Evolutionary conservation across 2,329 filamentous ascomycete genomes (phyloP).

Genomic region (Nemania serpens): DNA sequence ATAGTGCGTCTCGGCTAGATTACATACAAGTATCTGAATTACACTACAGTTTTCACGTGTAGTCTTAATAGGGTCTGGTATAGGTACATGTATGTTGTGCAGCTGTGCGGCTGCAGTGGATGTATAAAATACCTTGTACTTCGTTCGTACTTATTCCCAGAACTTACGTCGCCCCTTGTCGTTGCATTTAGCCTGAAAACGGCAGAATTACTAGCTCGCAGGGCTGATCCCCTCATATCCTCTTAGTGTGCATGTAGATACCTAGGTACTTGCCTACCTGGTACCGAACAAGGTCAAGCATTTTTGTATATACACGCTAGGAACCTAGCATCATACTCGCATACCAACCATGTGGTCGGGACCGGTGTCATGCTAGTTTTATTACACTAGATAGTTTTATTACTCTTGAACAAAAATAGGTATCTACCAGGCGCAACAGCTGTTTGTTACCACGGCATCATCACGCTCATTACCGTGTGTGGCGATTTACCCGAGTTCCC

Average conservation of each 20-base stretch:
- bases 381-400: too few relatives aligned
- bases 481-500: too few relatives aligned
- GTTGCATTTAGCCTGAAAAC: conserved; percentile 32
- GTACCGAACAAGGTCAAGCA: background rate
- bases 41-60: background rate
- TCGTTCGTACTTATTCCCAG: background rate
- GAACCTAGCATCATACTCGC: background rate
- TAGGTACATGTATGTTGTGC: background rate
- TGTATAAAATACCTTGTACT: too few relatives aligned
- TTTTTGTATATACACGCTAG: background rate
- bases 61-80: too few relatives aligned
- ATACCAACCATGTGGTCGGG: background rate
- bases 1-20: conserved; percentile 15
- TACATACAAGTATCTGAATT: background rate
- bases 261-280: background rate
- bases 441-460: too few relatives aligned
- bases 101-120: background rate
- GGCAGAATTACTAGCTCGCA: conserved; percentile 30
- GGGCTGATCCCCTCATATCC: conserved; percentile 16
- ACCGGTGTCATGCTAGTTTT: background rate
- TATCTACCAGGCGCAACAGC: too few relatives aligned
- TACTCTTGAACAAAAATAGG: too few relatives aligned
- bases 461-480: too few relatives aligned
- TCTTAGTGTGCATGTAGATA: background rate
- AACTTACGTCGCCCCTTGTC: background rate